phyloP scores from a whole-genome alignment of 768 basidiomycete genomes.

The Daedaleopsis nitida region DNA sequence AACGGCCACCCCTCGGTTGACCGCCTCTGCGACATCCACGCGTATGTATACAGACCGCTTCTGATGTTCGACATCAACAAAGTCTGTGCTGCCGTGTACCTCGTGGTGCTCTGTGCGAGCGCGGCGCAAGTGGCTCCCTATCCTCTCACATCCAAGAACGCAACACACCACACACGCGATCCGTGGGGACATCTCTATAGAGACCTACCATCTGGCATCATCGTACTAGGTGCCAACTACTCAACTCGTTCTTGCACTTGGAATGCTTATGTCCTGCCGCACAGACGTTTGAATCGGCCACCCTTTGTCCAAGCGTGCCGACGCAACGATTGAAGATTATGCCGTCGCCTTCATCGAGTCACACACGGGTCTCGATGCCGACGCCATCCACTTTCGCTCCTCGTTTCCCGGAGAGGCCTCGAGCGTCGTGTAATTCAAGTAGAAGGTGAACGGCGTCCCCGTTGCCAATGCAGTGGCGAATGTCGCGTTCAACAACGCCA shows the following conservation, averaged over 20 bases:
- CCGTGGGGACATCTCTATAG: slow-evolving; percentile 24
- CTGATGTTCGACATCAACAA: slow-evolving; percentile 20
- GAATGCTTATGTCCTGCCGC: neutral
- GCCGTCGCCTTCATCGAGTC: slow-evolving; percentile 28
- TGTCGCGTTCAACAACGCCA: slow-evolving; percentile 42
- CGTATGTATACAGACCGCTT: too few species aligned
- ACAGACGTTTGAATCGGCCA: slow-evolving; percentile 31
- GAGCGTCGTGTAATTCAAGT: slow-evolving; percentile 26
- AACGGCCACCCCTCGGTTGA: too few species aligned
- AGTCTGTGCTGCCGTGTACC: slow-evolving; percentile 15
- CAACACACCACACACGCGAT: slow-evolving; percentile 29
- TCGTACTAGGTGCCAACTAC: slow-evolving; percentile 24
- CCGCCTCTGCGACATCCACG: too few species aligned
- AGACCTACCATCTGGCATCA: slow-evolving; percentile 30
- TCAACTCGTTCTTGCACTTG: too few species aligned
- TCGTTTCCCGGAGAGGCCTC: slow-evolving; percentile 22
- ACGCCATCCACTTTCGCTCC: slow-evolving; percentile 23
- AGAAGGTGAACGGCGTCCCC: slow-evolving; percentile 35
- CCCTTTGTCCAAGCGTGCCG: slow-evolving; percentile 29
- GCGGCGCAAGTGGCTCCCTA: slow-evolving; percentile 14
- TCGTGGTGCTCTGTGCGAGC: slow-evolving; percentile 18
- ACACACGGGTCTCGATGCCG: slow-evolving; percentile 20
- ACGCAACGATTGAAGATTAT: slow-evolving; percentile 23
- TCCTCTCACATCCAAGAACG: slow-evolving; percentile 20
- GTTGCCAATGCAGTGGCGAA: slow-evolving; percentile 47